These are phyloP conservation scores for Pseudozyma hubeiensis DNA, from an alignment of 1,284 basidiomycete species.

Conservation along the genomic window DNA sequence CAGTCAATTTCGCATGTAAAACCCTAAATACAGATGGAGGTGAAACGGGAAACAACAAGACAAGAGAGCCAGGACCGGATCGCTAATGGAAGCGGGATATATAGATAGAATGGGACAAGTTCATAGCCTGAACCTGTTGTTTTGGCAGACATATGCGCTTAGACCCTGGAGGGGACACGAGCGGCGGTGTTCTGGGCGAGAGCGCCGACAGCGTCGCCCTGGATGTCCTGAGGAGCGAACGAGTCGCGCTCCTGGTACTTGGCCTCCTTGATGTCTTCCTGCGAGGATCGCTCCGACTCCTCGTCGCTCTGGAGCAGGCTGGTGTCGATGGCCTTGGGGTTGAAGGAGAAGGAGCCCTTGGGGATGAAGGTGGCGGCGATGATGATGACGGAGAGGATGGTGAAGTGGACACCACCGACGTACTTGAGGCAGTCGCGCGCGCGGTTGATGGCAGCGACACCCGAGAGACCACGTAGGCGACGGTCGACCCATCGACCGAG, in stretches of 20 bases:
- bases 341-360: conserved; percentile 66
- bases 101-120: not conserved
- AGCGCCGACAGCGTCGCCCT: conserved; percentile 40
- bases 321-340: conserved; percentile 66
- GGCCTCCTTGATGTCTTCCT: conserved; percentile 43
- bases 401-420: conserved; percentile 68
- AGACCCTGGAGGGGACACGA: conserved; percentile 22
- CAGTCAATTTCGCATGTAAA: conserved; percentile 1
- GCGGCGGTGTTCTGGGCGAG: conserved; percentile 50
- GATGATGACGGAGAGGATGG: conserved; percentile 67
- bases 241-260: conserved; percentile 48
- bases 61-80: not conserved
- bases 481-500: conserved; percentile 69
- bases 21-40: not conserved
- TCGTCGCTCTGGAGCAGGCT: conserved; percentile 48
- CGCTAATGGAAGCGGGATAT: not conserved
- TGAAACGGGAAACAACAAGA: not conserved
- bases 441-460: conserved; percentile 43
- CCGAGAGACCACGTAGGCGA: conserved; percentile 33
- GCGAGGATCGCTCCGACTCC: conserved; percentile 33
- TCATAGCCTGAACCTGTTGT: not conserved
- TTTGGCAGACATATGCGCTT: no score
- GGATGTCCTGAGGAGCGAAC: conserved; percentile 43
- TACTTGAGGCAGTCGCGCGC: conserved; percentile 59
- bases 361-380: conserved; percentile 68